phyloP scores from a whole-genome alignment of 805 yeast genomes.

The Saccharomycopsis sp. region DNA sequence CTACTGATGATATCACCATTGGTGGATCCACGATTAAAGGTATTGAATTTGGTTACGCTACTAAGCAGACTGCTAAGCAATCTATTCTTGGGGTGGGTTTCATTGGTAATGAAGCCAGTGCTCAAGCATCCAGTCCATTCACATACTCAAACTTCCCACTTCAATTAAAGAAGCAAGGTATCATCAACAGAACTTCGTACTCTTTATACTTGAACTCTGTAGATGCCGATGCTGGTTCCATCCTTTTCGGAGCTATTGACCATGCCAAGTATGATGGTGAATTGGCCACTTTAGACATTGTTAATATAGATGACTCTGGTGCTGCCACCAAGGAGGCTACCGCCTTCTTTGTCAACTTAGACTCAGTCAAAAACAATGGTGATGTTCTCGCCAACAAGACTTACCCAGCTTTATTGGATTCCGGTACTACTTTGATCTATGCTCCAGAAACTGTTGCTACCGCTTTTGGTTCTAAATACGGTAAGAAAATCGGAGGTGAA shows the following conservation, averaged over 20 bases:
- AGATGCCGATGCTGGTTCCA: slow-evolving; percentile 27
- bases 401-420: slow-evolving; percentile 37
- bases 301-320: slow-evolving; percentile 17
- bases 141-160: slow-evolving; percentile 27
- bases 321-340: slow-evolving; percentile 10
- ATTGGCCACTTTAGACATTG: slow-evolving; percentile 29
- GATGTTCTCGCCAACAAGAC: slow-evolving; percentile 22
- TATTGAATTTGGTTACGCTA: slow-evolving; percentile 17
- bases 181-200: slow-evolving; percentile 36
- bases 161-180: slow-evolving; percentile 33
- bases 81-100: slow-evolving; percentile 16
- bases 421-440: slow-evolving; percentile 41
- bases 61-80: slow-evolving; percentile 16
- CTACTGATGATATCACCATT: slow-evolving; percentile 15
- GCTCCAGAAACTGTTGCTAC: slow-evolving; percentile 33
- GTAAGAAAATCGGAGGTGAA: slow-evolving; percentile 16
- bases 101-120: slow-evolving; percentile 35
- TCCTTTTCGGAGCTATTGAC: slow-evolving; percentile 54
- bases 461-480: slow-evolving; percentile 16
- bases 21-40: slow-evolving; percentile 17
- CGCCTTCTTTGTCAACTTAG: slow-evolving; percentile 18
- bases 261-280: slow-evolving; percentile 41
- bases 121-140: slow-evolving; percentile 25
- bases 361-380: slow-evolving; percentile 24
- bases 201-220: slow-evolving; percentile 39